Evolutionary conservation across 352 stramenopile species (phyloP), one percentile per base, ranked within the genome.

Genomic region (Phytophthora tubulina): DNA sequence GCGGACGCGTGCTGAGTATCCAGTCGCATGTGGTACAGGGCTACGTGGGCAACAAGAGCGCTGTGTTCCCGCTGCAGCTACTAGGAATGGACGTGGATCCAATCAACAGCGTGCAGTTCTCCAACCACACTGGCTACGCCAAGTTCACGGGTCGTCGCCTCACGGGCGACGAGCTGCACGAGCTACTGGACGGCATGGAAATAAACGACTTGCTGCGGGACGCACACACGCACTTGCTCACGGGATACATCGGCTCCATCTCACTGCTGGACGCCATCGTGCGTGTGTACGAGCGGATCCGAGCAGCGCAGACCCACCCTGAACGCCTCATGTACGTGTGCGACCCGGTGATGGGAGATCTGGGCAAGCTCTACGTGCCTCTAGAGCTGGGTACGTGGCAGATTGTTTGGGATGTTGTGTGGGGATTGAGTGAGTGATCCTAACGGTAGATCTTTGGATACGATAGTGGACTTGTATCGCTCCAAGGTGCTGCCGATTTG

Each of bases 91-190:
- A 96, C 56, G 89, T 95, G 42, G 89, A 96, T 75, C 85, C 91
- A 50, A 93, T 96, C 78, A 95, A 96, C 72, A 95, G 83, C 60
- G 86, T 96, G 17, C 88, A 96, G 65, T 95, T 96, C 63, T 94
- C 88, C 78, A 95, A 96, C 74, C 88, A 95, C 76, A 94, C 86
- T 32, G 89, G 89, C 3, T 96, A 95, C 78, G 70, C 68, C 39
- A 87, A 86, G 54, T 94, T 94, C 65, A 84, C 77, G 21, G 88
- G 88, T 59, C 87, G 90, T 56, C 81, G 85, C 8, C 87, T 95
- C 63, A 82, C 74, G 32, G 86, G 87, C 49, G 82, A 92, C 36
- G 87, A 95, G 71, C 57, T 96, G 54, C 78, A 93, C 44, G 87
- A 94, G 45, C 76, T 96, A 35, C 75, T 96, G 31, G 81, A 92